Conservation (phyloP, 2,329 filamentous ascomycete genomes). For the Sporothrix brunneoviolacea region DNA sequence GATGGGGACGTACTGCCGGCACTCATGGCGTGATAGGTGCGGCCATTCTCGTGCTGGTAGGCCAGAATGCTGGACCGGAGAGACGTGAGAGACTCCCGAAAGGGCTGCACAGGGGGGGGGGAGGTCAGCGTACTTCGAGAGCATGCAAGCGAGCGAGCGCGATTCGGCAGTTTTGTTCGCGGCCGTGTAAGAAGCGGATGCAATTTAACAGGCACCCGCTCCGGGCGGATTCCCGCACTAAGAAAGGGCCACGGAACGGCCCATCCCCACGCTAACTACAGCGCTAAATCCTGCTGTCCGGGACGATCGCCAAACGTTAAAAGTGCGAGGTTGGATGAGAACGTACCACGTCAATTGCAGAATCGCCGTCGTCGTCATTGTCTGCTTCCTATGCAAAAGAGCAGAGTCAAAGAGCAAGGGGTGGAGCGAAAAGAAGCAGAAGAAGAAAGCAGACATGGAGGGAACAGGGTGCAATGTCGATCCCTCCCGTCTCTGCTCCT, state of each 20-base stretch:
- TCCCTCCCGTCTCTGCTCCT: neutral
- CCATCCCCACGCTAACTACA: neutral
- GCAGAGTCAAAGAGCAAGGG: neutral
- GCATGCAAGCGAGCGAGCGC: too few species aligned
- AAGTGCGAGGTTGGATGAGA: too few species aligned
- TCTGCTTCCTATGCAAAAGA: slow-evolving; percentile 3
- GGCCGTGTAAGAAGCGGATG: neutral
- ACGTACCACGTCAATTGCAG: slow-evolving; percentile 14
- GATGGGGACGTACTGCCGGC: slow-evolving; percentile 19
- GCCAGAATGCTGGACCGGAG: slow-evolving; percentile 20
- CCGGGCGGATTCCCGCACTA: too few species aligned
- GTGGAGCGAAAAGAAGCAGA: neutral
- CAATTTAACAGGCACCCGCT: too few species aligned
- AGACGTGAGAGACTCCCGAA: slow-evolving; percentile 19
- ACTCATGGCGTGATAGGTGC: slow-evolving; percentile 23
- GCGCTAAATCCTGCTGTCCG: too few species aligned
- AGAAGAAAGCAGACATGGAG: neutral
- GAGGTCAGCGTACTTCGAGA: too few species aligned
- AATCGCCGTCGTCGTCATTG: slow-evolving; percentile 9
- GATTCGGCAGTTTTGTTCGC: too few species aligned
- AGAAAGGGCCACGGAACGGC: neutral
- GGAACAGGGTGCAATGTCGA: too few species aligned
- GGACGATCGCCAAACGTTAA: too few species aligned
- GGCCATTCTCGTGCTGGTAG: slow-evolving; percentile 21
- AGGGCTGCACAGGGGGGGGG: slow-evolving; percentile 7